Percentiles rank a stretch among this genome's conserved stretches.
phyloP scores from a whole-genome alignment of 176 grass and related monocot species.

The Poa pratensis region DNA sequence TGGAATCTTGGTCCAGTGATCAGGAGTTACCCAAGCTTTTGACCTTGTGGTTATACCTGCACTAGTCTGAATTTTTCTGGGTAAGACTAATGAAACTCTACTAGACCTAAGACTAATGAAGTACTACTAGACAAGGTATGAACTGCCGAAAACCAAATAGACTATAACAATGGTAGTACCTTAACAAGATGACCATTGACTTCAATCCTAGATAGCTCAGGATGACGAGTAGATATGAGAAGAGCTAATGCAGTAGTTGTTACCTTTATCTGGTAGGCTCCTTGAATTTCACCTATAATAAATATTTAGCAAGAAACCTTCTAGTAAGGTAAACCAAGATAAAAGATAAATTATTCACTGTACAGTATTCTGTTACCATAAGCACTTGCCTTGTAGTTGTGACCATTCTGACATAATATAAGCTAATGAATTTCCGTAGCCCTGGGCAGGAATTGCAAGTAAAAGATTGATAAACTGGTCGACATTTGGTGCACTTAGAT shows the following conservation, averaged over 20 bases:
- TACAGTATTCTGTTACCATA: constrained; percentile 4
- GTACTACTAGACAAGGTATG: constrained; percentile 15
- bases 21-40: constrained; percentile 76
- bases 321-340: too few species aligned
- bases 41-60: constrained; percentile 90
- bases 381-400: constrained; percentile 70
- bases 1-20: constrained; percentile 74
- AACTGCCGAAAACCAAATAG: constrained; percentile 33
- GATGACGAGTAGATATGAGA: constrained; percentile 72
- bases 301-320: constrained; percentile 12
- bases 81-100: constrained; percentile 31
- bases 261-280: constrained; percentile 97
- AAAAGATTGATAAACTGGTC: constrained; percentile 89
- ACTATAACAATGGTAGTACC: constrained; percentile 52
- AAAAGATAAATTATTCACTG: background rate
- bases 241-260: constrained; percentile 90
- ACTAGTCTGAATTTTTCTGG: constrained; percentile 53
- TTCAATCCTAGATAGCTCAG: constrained; percentile 78
- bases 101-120: constrained; percentile 28
- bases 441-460: constrained; percentile 75
- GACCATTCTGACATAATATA: constrained; percentile 98
- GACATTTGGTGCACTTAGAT: constrained; percentile 87
- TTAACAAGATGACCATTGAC: constrained; percentile 92
- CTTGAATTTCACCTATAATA: constrained; percentile 88
- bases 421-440: constrained; percentile 65